phyloP scores from a whole-genome alignment of 2,329 filamentous ascomycete genomes.

The Hymenotorrendiella dingleyae region DNA sequence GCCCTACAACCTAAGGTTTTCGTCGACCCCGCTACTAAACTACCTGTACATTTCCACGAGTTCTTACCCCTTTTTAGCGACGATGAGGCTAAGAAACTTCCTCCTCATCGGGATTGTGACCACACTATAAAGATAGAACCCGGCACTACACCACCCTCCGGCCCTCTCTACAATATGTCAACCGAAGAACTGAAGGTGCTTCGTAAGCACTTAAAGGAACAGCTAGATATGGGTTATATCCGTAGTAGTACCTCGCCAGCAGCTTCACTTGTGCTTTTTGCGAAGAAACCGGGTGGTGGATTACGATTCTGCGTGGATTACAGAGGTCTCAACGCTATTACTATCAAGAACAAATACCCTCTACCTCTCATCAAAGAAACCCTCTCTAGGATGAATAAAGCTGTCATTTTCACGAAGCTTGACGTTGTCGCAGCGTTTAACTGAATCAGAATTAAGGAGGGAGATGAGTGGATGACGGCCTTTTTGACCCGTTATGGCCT shows the following conservation, averaged over 20 bases:
- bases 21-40: not conserved
- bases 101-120: not conserved
- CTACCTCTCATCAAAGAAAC: conserved; percentile 6
- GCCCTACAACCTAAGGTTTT: not conserved
- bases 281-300: conserved; percentile 10
- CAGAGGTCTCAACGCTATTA: conserved; percentile 4
- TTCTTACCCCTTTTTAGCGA: not conserved
- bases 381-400: not conserved
- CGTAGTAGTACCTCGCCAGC: not conserved
- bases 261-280: conserved; percentile 11
- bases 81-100: not conserved
- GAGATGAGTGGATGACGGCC: conserved; percentile 15
- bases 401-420: conserved; percentile 10
- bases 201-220: conserved; percentile 3
- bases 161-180: too few species aligned
- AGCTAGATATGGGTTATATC: conserved; percentile 10
- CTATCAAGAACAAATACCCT: conserved; percentile 1
- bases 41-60: not conserved
- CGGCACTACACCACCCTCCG: not conserved
- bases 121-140: not conserved
- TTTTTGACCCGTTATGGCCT: conserved; percentile 2
- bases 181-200: not conserved
- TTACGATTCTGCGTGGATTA: conserved; percentile 14
- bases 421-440: conserved; percentile 10
- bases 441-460: conserved; percentile 10